Evolutionary conservation across 2,329 filamentous ascomycete genomes (phyloP), one percentile per base, ranked within the genome.

Genomic region (Penicillium sp.): DNA sequence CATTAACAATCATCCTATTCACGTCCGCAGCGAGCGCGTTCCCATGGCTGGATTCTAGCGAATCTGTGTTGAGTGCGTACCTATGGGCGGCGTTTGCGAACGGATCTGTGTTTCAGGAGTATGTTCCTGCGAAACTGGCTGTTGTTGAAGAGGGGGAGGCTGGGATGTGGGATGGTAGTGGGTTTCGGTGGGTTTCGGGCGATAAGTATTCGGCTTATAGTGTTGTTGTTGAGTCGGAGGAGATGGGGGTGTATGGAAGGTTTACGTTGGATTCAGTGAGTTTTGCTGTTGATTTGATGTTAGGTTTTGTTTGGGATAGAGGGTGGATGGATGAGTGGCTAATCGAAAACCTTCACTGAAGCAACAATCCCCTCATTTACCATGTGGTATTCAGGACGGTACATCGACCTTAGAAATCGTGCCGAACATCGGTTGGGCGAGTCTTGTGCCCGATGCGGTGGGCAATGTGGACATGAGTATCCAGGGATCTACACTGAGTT

Each of bases 351-450:
- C 5, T 9, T 25, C 6, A 22, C 25, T 37, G 15, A 37, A 57
- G 54, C n/a, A 44, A 33, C n/a, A 37, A 2, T n/a, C 31, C 2
- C 35, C 31, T n/a, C 60, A 65, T 55, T 27, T 64, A 2, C 63
- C 61, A 2, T 63, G 60, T 22, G 58, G 63, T 2, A 31, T 63
- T 12, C 55, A 57, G 23, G 14, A 29, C 6, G 47, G 41, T 2
- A 53, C 15, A 4, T 54, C 55, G 3, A 41, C 33, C 0, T 42
- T 65, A 5, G 49, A 65, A 25, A 41, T 64, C 14, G 52, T 57
- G 9, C 72, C 73, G 14, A 59, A 73, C 40, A 62, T 77, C 9
- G 75, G 75, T 7, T 77, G 75, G 75, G 65, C 68, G 2, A 75
- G 70, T 58, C 63, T 71, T 2, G 55, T 76, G 4, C 73, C 75